Conservation (phyloP, 306 rosid genomes). For the Pterocarpus macrocarpus region DNA sequence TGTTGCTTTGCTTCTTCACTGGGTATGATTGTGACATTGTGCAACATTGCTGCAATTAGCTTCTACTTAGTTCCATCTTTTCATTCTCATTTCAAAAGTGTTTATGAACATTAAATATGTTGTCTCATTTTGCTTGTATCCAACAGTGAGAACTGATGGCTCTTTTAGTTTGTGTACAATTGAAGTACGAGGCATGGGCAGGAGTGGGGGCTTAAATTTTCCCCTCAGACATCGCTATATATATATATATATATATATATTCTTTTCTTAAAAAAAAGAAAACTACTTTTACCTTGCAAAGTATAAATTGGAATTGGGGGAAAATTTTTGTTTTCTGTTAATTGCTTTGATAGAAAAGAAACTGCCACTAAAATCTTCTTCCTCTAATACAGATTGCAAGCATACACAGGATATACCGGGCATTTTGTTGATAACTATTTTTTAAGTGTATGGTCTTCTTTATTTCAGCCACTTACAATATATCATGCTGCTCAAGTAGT, state of each 20-base stretch:
- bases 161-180: conserved; percentile 14
- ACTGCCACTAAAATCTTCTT: not conserved
- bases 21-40: conserved; percentile 61
- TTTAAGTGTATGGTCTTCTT: conserved; percentile 1
- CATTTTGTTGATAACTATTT: conserved; percentile 11
- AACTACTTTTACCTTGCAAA: conserved; percentile 8
- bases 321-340: conserved; percentile 9
- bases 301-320: conserved; percentile 28
- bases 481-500: conserved; percentile 70
- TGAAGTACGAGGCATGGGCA: not conserved
- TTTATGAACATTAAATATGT: conserved; percentile 19
- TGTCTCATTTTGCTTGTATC: conserved; percentile 37
- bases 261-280: too few relatives aligned
- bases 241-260: too few relatives aligned
- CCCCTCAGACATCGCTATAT: too few relatives aligned
- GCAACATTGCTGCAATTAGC: conserved; percentile 18
- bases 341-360: not conserved
- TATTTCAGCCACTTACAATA: conserved; percentile 82
- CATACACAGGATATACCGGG: conserved; percentile 2
- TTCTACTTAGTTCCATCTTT: conserved; percentile 16
- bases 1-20: conserved; percentile 87
- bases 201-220: not conserved
- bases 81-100: conserved; percentile 18
- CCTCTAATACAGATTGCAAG: not conserved
- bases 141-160: not conserved